Evolutionary conservation across 306 rosid genomes (phyloP), one percentile per base, ranked within the genome.

Genomic region (Acacia melanoxylon): DNA sequence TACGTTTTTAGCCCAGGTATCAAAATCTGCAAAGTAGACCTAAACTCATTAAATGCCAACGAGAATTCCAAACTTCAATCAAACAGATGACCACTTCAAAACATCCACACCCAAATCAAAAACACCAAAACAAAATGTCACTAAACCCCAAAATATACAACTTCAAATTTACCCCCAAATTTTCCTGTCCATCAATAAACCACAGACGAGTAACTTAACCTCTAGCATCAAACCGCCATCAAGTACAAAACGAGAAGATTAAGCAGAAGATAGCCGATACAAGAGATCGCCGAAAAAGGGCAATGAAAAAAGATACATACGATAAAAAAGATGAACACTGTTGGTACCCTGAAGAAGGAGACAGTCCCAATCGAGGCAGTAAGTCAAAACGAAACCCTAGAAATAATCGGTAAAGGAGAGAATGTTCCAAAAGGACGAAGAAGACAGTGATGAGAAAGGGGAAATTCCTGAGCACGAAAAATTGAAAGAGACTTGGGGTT

Each of bases 381-480:
- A 4, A 10, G 31, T 24, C 2, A 40, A 75, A 41, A 56, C 3
- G 25, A 75, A 75, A 75, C 79, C 79, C 79, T 75, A 75, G 24
- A 58, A 75, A 22, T 58, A 1, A 49, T 22, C 17, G 79, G 54
- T 40, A 40, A 59, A 75, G 54, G 40, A 75, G 37, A 16, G 35
- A 31, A 75, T 75, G 41, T 31, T 58, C 56, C 69, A 37, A 48
- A 75, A 56, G 56, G 69, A 56, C 69, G 70, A 75, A 58, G 69
- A 59, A 75, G 37, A 56, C 69, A 56, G 17, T 58, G 70, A 75
- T 40, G 41, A 16, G 56, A 22, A 59, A 58, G 22, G 51, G 13
- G 22, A 24, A 56, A 58, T 56, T 58, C 67, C 7, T 20, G 11
- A n/a, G 54, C 69, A 40, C 54, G 22, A 22, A 75, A 56, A 56